Percentiles rank a stretch among this genome's conserved stretches.
These are phyloP conservation scores for Parmelia sp. DNA, from an alignment of 495 filamentous ascomycete species.

Conservation along the genomic window DNA sequence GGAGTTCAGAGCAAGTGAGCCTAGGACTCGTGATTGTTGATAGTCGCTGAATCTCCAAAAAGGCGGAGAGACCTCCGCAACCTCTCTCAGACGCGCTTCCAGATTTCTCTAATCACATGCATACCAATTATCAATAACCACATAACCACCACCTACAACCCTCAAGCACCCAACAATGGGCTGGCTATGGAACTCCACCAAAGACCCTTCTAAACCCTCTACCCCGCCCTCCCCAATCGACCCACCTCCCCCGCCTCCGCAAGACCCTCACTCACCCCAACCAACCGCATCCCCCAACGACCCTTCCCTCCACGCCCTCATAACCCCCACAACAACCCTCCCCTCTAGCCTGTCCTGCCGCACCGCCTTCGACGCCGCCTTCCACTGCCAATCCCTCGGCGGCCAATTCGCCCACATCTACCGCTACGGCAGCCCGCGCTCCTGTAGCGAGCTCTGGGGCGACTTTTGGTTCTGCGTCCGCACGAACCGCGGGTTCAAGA, in stretches of 20 bases:
- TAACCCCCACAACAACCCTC: slow-evolving; percentile 59
- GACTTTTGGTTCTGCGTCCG: slow-evolving; percentile 97
- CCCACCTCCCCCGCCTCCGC: slow-evolving; percentile 13
- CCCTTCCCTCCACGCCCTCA: slow-evolving; percentile 28
- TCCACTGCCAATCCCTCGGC: slow-evolving; percentile 89
- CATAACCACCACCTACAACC: background rate
- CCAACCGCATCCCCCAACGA: slow-evolving; percentile 16
- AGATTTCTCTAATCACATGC: no score
- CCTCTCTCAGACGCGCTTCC: background rate
- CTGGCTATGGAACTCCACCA: slow-evolving; percentile 43
- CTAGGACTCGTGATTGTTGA: background rate
- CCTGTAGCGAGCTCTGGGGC: slow-evolving; percentile 74
- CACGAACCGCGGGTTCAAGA: slow-evolving; percentile 45
- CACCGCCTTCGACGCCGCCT: slow-evolving; percentile 83
- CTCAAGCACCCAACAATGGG: slow-evolving; percentile 35
- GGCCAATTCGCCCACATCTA: slow-evolving; percentile 85
- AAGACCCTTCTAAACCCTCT: slow-evolving; percentile 14
- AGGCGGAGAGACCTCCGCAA: no score
- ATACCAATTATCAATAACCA: background rate
- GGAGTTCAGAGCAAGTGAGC: no score
- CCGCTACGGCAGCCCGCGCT: slow-evolving; percentile 66
- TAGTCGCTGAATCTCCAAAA: no score
- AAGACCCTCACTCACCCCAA: slow-evolving; percentile 6
- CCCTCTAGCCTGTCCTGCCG: slow-evolving; percentile 82
- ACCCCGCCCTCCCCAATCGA: background rate